Base-by-base conservation (phyloP, 2,329 filamentous ascomycete genomes). In the Cercospora nicotianae region DNA sequence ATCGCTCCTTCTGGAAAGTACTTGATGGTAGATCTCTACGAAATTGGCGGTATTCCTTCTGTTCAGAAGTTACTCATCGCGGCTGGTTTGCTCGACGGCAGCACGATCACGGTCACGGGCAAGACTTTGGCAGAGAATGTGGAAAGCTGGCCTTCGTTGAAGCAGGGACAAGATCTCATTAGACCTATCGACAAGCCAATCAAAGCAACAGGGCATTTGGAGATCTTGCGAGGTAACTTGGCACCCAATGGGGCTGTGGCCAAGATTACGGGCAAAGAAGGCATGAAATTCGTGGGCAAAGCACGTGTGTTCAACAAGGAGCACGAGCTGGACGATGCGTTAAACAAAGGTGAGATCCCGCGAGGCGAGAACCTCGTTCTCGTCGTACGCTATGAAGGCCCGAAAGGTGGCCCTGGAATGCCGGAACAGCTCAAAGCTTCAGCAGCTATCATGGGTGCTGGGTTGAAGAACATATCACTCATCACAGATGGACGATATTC, bases 241-340 rank as follows among this genome's bases (percentile, higher is more conserved):
- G 92, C 94, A 2, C 94, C 94, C 1, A 91, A 89, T 10, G 94
- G 94, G 36, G 91, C 94, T 0, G 94, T 98, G 1, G 94, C 93
- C 68, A 98, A 98, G 81, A 97, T 98, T 79, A 97, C 94, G 0
- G 94, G 94, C 39, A 97, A 97, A 79, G 94, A 98, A 79, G 94
- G 94, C 2, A 85, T 93, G 6, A 83, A 81, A 12, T 98, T 98
- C 80, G 90, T 85, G 0, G 94, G 94, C 60, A 88, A 88, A 71
- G 94, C 93, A 0, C 86, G 89, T 20, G 92, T 96, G 57, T 98
- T 95, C 79, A 84, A 97, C 80, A 94, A 95, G 76, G 94, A 97
- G 80, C 85, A 89, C 73, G 86, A 90, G 73, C 88, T 97, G 55
- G 89, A 96, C 78, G 81, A 84, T 0, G 93, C 94, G 0, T 84